These are phyloP conservation scores for Termitomyces sp. DNA, from an alignment of 768 basidiomycete genomes.

Conservation along the genomic window DNA sequence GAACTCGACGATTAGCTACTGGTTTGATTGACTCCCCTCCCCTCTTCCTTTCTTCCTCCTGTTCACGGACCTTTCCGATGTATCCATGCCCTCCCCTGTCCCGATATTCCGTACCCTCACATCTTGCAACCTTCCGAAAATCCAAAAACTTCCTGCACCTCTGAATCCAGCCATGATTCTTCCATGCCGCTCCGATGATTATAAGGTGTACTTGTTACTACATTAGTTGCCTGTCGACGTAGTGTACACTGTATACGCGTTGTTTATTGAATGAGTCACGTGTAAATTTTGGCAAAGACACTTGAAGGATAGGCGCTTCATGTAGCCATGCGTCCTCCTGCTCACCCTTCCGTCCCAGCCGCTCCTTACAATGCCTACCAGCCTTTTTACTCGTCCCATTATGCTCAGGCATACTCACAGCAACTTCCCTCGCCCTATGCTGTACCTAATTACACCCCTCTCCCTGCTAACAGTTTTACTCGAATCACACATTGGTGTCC, in stretches of 20 bases:
- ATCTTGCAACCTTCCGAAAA: slow-evolving; percentile 12
- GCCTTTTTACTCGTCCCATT: slow-evolving; percentile 15
- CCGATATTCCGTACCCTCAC: slow-evolving; percentile 12
- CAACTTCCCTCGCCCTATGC: background rate
- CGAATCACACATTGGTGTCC: slow-evolving; percentile 48
- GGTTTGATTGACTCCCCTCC: background rate
- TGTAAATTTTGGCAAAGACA: slow-evolving; percentile 9
- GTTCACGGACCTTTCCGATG: slow-evolving; percentile 7
- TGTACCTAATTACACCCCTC: background rate
- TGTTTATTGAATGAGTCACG: slow-evolving; percentile 15
- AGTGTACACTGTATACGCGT: slow-evolving; percentile 8
- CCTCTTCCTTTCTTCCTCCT: background rate
- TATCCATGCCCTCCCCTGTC: slow-evolving; percentile 10
- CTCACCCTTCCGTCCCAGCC: slow-evolving; percentile 1
- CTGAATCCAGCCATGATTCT: slow-evolving; percentile 9
- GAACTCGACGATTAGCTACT: slow-evolving; percentile 43
- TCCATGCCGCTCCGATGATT: background rate
- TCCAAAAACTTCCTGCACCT: slow-evolving; percentile 6
- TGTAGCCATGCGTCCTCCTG: slow-evolving; percentile 2
- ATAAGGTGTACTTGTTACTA: slow-evolving; percentile 12
- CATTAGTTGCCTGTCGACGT: slow-evolving; percentile 13
- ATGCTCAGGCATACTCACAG: slow-evolving; percentile 15
- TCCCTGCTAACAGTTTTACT: background rate
- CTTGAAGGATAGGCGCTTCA: too few species aligned
- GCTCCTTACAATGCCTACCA: background rate